Percentiles rank a stretch among this genome's conserved stretches.
Evolutionary conservation across 352 stramenopile species (phyloP).

Genomic region (Phytophthora syringae): DNA sequence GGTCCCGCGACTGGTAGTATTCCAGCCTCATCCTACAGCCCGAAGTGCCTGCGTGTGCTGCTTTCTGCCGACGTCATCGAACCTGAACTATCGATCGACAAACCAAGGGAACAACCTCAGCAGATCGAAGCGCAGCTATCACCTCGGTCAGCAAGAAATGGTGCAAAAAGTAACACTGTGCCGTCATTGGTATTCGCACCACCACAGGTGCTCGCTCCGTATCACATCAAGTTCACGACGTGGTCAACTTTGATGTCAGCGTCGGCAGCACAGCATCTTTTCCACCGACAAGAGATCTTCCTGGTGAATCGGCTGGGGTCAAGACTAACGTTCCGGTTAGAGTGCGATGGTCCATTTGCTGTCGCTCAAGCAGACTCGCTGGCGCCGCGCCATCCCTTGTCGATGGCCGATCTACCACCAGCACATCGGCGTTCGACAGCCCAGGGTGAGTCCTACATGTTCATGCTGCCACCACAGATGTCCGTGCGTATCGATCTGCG

Average conservation of each 20-base stretch:
- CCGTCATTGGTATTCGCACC: neutral
- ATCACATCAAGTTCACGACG: constrained; percentile 78
- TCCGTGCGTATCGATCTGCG: constrained; percentile 73
- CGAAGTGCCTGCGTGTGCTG: constrained; percentile 68
- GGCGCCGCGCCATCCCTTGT: constrained; percentile 69
- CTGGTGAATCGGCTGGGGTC: constrained; percentile 68
- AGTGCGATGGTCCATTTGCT: constrained; percentile 65
- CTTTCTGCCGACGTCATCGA: constrained; percentile 68
- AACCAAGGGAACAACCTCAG: constrained; percentile 31
- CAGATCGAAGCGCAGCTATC: constrained; percentile 6
- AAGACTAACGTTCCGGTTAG: constrained; percentile 74
- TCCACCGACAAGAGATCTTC: constrained; percentile 58
- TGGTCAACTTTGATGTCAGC: constrained; percentile 62
- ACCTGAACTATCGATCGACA: constrained; percentile 69
- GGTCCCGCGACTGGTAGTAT: constrained; percentile 1
- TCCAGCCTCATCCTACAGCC: constrained; percentile 30
- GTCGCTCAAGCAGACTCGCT: constrained; percentile 68
- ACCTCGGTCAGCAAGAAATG: constrained; percentile 8
- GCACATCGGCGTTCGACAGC: constrained; percentile 51
- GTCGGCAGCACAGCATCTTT: constrained; percentile 40
- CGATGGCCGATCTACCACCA: constrained; percentile 54
- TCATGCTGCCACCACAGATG: constrained; percentile 70
- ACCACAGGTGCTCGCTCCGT: constrained; percentile 13
- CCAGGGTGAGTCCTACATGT: constrained; percentile 73
- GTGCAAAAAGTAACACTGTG: constrained; percentile 2